Percentiles rank a stretch among this genome's conserved stretches.
Evolutionary conservation across 345 rosid genomes (phyloP).

Genomic region (Populus deltoides): DNA sequence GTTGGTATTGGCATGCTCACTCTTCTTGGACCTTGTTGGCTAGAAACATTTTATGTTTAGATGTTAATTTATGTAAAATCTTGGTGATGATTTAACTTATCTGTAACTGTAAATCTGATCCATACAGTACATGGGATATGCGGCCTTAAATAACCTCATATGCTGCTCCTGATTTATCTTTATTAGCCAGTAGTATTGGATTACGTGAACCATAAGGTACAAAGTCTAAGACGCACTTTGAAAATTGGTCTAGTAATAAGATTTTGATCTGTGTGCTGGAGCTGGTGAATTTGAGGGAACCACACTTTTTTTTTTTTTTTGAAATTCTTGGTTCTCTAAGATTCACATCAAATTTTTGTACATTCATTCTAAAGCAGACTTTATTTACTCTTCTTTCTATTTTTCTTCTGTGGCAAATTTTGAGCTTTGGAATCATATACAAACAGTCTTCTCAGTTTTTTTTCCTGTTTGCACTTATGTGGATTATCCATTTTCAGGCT

Average conservation of each 20-base stretch:
- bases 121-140: not conserved
- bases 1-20: not conserved
- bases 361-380: not conserved
- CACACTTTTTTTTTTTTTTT: not conserved
- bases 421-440: not conserved
- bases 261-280: not conserved
- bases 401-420: not conserved
- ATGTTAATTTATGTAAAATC: not conserved
- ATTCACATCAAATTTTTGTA: not conserved
- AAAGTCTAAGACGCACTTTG: not conserved
- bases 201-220: not conserved
- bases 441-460: not conserved
- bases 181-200: not conserved
- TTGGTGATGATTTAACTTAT: not conserved
- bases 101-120: not conserved
- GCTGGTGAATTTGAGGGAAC: not conserved
- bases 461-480: slow-evolving; percentile 3
- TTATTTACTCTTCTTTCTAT: not conserved
- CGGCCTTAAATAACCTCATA: not conserved
- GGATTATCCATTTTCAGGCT: slow-evolving; percentile 46
- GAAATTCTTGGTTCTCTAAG: not conserved
- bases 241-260: not conserved
- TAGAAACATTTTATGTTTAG: not conserved
- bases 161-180: not conserved
- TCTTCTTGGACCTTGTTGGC: not conserved